Base-by-base conservation (phyloP, 2,329 filamentous ascomycete species). In the Orbilia ellipsospora region DNA sequence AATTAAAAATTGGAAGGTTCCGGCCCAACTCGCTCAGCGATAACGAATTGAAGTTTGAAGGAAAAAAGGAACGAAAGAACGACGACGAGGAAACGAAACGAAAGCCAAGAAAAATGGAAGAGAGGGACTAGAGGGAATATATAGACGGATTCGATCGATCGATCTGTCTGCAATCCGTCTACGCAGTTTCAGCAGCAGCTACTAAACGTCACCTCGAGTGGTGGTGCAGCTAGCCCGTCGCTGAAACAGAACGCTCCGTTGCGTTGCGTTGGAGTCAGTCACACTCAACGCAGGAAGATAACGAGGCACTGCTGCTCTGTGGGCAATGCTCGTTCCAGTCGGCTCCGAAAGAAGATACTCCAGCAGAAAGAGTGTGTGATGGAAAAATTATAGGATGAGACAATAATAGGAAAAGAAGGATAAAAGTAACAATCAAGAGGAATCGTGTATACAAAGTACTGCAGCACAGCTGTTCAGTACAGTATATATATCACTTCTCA, bases 241-340 rank as follows among this genome's bases (percentile, higher is more conserved):
- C 31, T 61, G 57, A 61, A 61, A 61, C 57, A 42, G 40, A 61
- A 61, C 57, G 42, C 57, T 61, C 57, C 57, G 57, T 50, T 50
- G 57, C 36, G 42, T 61, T 61, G 57, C 31, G 31, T 36, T 36
- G 31, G 31, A 36, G 31, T 36, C 31, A 36, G 31, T 36, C 31
- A 36, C 31, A 36, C 31, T 7, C 31, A 36, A 36, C 31, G 31
- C 31, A 36, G 31, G 16, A 18, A 28, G 23, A 18, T 48, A n/a
- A 48, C 44, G 16, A 52, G 44, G 44, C 48, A 52, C 48, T 20
- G 48, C 48, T 48, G 13, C 44, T 48, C 13, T 12, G 15, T 3
- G 26, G 26, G 52, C 52, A 31, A 10, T 55, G 26, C 52, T 55
- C 23, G 52, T 55, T 55, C 28, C 52, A 23, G 28, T 23, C 15